Evolutionary conservation across 768 basidiomycete genomes (phyloP), one percentile per base, ranked within the genome.

Genomic region (Suillus plorans): DNA sequence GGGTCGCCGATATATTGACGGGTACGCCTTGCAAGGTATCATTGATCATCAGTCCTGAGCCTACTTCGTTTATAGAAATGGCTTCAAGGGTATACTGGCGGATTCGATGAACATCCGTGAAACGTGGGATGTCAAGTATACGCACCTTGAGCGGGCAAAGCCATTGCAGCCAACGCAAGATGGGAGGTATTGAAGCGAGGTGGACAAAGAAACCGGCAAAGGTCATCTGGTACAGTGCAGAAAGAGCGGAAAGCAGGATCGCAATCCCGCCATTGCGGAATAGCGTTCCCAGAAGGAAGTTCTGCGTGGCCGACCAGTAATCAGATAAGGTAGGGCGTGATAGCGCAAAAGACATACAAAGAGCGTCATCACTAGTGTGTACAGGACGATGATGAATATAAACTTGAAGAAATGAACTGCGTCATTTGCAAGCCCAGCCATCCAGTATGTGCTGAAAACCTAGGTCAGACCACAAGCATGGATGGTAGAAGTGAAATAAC

Each of bases 181-280:
- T 94, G 2, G 92, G 91, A 4, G 96, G 95, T 64, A 99, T 97
- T 65, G 84, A 81, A 66, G 79, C 77, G 63, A 97, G 82, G 73
- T 97, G 92, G 61, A 97, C 93, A 74, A 97, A 97, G 81, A 97
- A 98, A 16, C 94, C 94, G 1, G 94, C 93, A 68, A 84, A 94
- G 0, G 92, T 94, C 91, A 92, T 92, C 72, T 93, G 90, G 75
- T 89, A 91, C 13, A 92, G 79, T 4, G 87, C 89, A 0, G 85
- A 80, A 25, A 92, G 81, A 10, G 91, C 92, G 0, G 92, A 94
- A 44, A 97, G 74, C 3, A 99, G 85, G 72, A 97, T 95, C 1
- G 96, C 95, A 50, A 97, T 86, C 22, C 96, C 95, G 36, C 91
- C 91, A 67, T 97, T 94, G 61, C 82, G 79, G 84, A 97, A 92